Base-by-base conservation (phyloP, 1,284 basidiomycete species). In the Melanopsichium pennsylvanicum region DNA sequence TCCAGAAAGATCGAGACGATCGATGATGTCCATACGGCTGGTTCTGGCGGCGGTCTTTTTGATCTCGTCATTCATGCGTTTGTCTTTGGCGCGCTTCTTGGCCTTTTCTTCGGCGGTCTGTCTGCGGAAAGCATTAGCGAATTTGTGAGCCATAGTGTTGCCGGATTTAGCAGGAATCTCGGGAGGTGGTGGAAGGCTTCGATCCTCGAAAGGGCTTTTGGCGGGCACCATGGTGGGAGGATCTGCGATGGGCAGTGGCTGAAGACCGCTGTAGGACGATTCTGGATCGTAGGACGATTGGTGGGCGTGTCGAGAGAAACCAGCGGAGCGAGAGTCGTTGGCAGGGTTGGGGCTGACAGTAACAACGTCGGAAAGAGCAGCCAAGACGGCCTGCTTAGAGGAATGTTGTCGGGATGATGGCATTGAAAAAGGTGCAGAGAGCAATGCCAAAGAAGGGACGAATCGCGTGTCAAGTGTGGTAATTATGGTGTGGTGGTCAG, bases 1-100 rank as follows among this genome's bases (percentile, higher is more conserved):
- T 13, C 76, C 78, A 13, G 70, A 72, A 22, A 76, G 56, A 43
- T 80, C 78, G 31, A 80, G 67, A 46, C 74, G 72, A 41, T 80
- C 78, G 47, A 80, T 80, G 37, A 80, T 66, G 40, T 80, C 78
- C 62, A 80, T 74, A 36, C 77, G 66, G 37, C 56, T 72, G 8
- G 52, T 42, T 15, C 48, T 54, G 11, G 56, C 49, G 11, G 62
- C 47, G 36, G 46, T 52, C 44, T 54, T 67, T 49, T 56, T 60
- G 37, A 70, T 70, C 55, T 63, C 66, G 19, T 63, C 57, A 34
- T 70, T 47, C 52, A 75, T 70, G 18, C 72, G 57, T 45, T 61
- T 60, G 32, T 63, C 66, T 44, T 68, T 70, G 15, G 67, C 69
- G 18, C 49, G 60, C 31, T 61, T 61, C 54, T 72, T 72, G 15